Base-by-base conservation (phyloP, 768 basidiomycete genomes). In the Phylloporus sp. region DNA sequence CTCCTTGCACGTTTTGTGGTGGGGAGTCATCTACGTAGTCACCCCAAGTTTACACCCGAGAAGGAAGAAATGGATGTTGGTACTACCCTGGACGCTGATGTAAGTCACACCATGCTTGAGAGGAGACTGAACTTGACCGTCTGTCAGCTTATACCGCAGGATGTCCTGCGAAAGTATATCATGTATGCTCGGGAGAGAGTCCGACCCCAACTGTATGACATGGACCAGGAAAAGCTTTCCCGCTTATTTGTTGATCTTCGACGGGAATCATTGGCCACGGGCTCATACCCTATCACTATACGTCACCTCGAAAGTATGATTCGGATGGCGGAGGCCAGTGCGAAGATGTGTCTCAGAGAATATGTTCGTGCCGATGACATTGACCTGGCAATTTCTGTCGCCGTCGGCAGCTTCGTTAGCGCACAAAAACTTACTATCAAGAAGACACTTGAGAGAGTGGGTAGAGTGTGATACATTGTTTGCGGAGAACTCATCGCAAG, bases 261-360 rank as follows among this genome's bases (percentile, higher is more conserved):
- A 31, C 87, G 94, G 56, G 97, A 99, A 67, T 98, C 95, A 5
- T 76, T 93, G 60, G 93, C 93, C 18, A 99, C 97, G 2, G 95
- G 95, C n/a, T 97, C 95, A 20, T 97, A 91, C 72, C 97, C 97
- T 2, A 97, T 99, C 67, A 99, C 97, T 9, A 88, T 98, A 44
- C 91, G 97, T 50, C 97, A 98, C 65, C 72, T 99, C 52, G 97
- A 99, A 73, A 95, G 93, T 67, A 97, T 97, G 91, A 98, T 99
- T 71, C 87, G 97, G 35, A 98, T 98, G 95, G 82, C 92, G 3
- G 97, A 99, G 71, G 95, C 97, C 13, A 93, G 90, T 64, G 97
- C 97, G 22, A 97, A 95, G 77, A 98, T 99, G 97, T 85, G 95
- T 44, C 74, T 99, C 55, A 80, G 97, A 47, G 95, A 98, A 71